Conservation (phyloP, 2,329 filamentous ascomycete species). For the Aspergillus ochraceoroseus region DNA sequence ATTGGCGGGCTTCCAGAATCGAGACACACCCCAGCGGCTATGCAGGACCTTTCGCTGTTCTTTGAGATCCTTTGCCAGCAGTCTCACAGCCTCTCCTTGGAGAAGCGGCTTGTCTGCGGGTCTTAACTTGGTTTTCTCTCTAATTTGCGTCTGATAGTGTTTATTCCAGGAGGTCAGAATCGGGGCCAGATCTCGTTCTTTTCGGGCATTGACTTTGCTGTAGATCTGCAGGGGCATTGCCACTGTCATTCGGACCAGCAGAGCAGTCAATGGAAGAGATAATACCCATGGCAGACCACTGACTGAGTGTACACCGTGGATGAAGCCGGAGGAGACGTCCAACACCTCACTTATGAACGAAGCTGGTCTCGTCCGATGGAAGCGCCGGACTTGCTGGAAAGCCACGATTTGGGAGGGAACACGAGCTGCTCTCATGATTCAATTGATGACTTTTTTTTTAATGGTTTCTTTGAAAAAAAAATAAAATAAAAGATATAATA, state of each 20-base stretch:
- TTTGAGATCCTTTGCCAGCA: conserved; percentile 25
- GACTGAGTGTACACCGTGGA: conserved; percentile 49
- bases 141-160: conserved; percentile 14
- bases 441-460: neutral
- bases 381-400: conserved; percentile 40
- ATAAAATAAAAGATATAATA: conserved; percentile 3
- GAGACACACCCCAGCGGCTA: conserved; percentile 32
- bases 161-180: conserved; percentile 38
- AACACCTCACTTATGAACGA: conserved; percentile 44
- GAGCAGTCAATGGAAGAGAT: conserved; percentile 52
- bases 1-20: conserved; percentile 31
- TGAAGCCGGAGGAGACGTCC: conserved; percentile 43
- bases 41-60: conserved; percentile 29
- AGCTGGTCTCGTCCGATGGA: conserved; percentile 47
- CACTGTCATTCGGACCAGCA: conserved; percentile 48
- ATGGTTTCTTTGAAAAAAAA: neutral
- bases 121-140: neutral
- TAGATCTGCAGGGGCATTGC: conserved; percentile 48
- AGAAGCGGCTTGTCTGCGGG: conserved; percentile 11
- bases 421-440: conserved; percentile 7
- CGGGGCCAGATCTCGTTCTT: conserved; percentile 44
- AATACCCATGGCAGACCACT: conserved; percentile 52
- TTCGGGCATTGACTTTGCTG: conserved; percentile 37
- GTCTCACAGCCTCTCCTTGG: conserved; percentile 10
- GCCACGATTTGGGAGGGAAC: conserved; percentile 1